Conservation (phyloP, 331 rosid species). For the Dryas integrifolia region DNA sequence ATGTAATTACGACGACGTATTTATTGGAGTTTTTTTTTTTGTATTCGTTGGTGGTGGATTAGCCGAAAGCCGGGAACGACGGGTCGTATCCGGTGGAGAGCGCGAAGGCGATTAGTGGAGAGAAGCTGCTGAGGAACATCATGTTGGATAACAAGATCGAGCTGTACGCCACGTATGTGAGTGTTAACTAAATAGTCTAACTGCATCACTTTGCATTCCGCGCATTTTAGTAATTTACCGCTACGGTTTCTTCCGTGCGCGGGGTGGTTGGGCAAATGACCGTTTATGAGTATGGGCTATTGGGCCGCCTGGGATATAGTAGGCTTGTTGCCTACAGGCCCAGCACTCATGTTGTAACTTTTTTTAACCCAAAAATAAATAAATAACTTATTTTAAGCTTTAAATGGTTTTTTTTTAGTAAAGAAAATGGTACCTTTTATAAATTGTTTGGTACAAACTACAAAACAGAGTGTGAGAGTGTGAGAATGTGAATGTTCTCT, state of each 20-base stretch:
- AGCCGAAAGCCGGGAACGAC: conserved; percentile 68
- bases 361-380: too few relatives aligned
- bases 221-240: background rate
- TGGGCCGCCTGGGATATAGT: too few relatives aligned
- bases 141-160: conserved; percentile 86
- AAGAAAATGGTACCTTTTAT: too few relatives aligned
- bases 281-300: too few relatives aligned
- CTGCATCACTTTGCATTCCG: background rate
- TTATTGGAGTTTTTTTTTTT: background rate
- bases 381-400: too few relatives aligned
- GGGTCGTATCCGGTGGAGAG: conserved; percentile 67
- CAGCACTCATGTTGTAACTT: too few relatives aligned
- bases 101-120: conserved; percentile 66
- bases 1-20: background rate
- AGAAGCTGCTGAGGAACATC: conserved; percentile 71
- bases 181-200: conserved; percentile 17
- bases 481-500: too few relatives aligned
- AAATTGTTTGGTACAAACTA: too few relatives aligned
- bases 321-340: too few relatives aligned
- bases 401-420: too few relatives aligned
- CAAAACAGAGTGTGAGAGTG: too few relatives aligned
- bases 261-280: background rate
- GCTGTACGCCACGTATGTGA: conserved; percentile 89
- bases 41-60: conserved; percentile 7
- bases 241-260: background rate